Conservation (phyloP, 768 basidiomycete genomes). For the Agrocybe praecox region DNA sequence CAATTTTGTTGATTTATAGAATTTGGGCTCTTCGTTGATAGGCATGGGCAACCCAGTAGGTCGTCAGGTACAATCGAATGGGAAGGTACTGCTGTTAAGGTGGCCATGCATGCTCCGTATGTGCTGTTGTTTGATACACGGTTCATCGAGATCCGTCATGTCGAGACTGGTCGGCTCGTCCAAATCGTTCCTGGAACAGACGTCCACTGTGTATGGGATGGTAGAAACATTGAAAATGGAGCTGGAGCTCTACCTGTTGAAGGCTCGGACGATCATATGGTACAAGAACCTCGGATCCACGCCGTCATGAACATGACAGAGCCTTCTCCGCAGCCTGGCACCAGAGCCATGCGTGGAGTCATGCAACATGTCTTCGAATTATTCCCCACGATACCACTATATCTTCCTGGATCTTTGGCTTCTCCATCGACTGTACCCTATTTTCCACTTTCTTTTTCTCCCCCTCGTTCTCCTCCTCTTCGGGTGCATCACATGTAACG, state of each 20-base stretch:
- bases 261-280: conserved; percentile 50
- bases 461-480: conserved; percentile 57
- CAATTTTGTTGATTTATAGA: conserved; percentile 43
- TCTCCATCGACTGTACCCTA: conserved; percentile 57
- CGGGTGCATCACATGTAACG: conserved; percentile 21
- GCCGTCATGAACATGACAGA: conserved; percentile 76
- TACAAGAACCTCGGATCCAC: conserved; percentile 84
- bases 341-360: conserved; percentile 45
- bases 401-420: conserved; percentile 60
- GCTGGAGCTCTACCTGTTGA: conserved; percentile 61
- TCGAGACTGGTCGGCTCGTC: conserved; percentile 75
- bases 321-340: conserved; percentile 38
- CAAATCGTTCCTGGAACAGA: conserved; percentile 85
- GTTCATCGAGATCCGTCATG: conserved; percentile 89
- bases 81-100: conserved; percentile 90
- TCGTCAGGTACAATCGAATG: conserved; percentile 79
- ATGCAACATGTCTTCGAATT: conserved; percentile 81
- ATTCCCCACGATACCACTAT: conserved; percentile 74
- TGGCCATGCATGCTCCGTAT: conserved; percentile 89
- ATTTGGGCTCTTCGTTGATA: conserved; percentile 91
- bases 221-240: conserved; percentile 59
- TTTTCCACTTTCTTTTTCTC: conserved; percentile 54
- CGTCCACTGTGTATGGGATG: conserved; percentile 90
- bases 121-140: conserved; percentile 85
- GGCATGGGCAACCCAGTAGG: conserved; percentile 87